phyloP scores from a whole-genome alignment of 1,284 basidiomycete species.

The Ceraceosorus bombacis region DNA sequence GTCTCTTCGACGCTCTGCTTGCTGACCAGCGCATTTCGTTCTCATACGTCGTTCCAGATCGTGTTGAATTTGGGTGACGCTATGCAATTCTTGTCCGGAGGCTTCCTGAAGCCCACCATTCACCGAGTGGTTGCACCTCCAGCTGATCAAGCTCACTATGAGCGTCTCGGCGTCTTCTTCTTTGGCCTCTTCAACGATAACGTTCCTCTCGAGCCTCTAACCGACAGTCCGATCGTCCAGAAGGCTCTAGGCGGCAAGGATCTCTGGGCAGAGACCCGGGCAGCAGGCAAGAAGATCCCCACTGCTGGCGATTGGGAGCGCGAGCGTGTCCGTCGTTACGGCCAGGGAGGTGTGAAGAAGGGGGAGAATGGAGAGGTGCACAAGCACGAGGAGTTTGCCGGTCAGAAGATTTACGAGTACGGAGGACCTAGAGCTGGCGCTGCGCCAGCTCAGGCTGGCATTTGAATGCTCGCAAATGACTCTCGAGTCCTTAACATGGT shows the following conservation, averaged over 20 bases:
- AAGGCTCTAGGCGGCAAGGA: conserved; percentile 25
- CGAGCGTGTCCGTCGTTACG: conserved; percentile 42
- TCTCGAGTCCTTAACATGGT: too few species aligned
- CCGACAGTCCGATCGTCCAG: conserved; percentile 40
- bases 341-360: conserved; percentile 40
- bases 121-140: conserved; percentile 51
- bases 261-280: conserved; percentile 31
- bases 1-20: too few species aligned
- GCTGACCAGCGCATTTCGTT: too few species aligned
- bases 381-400: conserved; percentile 29
- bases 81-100: conserved; percentile 42
- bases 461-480: too few species aligned
- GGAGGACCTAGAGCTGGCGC: conserved; percentile 22
- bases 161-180: conserved; percentile 49
- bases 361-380: conserved; percentile 40
- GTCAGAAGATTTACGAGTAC: conserved; percentile 34
- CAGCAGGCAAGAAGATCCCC: conserved; percentile 25
- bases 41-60: conserved; percentile 5
- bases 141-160: conserved; percentile 48
- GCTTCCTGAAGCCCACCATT: conserved; percentile 48
- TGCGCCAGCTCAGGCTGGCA: too few species aligned
- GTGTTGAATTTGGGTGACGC: conserved; percentile 47
- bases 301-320: conserved; percentile 45
- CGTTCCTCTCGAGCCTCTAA: conserved; percentile 40
- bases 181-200: conserved; percentile 51